phyloP scores from a whole-genome alignment of 2,329 filamentous ascomycete genomes.

The Thielaviopsis punctulata region DNA sequence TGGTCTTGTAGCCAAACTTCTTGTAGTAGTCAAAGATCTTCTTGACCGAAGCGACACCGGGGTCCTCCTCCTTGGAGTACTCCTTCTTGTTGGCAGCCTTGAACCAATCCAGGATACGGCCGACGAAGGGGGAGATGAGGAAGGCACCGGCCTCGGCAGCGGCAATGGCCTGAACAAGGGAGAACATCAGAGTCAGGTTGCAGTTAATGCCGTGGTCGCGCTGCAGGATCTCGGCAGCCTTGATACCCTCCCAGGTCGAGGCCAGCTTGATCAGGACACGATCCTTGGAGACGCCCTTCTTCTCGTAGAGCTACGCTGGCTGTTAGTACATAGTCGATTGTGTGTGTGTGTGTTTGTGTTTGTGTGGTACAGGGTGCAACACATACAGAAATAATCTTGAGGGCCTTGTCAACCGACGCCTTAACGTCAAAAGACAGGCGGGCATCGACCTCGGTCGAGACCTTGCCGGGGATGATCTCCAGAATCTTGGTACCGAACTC shows the following conservation, averaged over 20 bases:
- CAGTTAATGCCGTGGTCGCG: conserved; percentile 90
- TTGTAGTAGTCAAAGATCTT: conserved; percentile 99
- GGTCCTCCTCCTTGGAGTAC: conserved; percentile 78
- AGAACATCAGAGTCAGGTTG: conserved; percentile 99
- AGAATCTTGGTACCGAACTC: conserved; percentile 98
- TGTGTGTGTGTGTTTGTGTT: neutral
- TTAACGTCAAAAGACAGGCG: conserved; percentile 89
- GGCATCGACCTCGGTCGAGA: conserved; percentile 97
- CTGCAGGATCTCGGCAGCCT: conserved; percentile 94
- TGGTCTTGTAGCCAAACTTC: conserved; percentile 98
- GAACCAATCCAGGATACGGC: conserved; percentile 98
- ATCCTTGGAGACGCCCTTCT: conserved; percentile 78
- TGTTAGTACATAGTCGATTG: neutral
- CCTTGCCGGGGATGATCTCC: conserved; percentile 91
- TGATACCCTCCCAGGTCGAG: conserved; percentile 98
- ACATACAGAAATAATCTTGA: conserved; percentile 84
- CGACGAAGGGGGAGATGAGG: conserved; percentile 98
- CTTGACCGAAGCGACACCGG: conserved; percentile 87
- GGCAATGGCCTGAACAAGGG: conserved; percentile 79
- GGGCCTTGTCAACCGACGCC: conserved; percentile 83
- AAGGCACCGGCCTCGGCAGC: conserved; percentile 88
- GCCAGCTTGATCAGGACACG: conserved; percentile 97
- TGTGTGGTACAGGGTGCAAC: conserved; percentile 3
- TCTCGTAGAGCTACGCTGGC: conserved; percentile 69
- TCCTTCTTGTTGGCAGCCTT: conserved; percentile 93